Percentiles rank a stretch among this genome's conserved stretches.
Conservation (phyloP, 2,329 filamentous ascomycete genomes). For the Hysterium pulicare region DNA sequence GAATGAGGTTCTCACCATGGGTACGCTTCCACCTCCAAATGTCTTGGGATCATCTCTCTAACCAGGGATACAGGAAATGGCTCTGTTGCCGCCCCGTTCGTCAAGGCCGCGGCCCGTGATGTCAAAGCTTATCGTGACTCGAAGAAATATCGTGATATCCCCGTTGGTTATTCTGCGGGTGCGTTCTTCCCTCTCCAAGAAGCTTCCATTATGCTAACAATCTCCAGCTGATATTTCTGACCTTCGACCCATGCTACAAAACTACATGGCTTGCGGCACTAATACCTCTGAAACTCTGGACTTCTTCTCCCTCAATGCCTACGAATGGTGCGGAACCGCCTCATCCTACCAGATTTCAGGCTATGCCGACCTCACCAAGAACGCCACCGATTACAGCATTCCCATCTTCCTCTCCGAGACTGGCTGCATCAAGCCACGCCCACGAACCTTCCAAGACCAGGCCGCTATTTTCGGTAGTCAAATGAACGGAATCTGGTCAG, state of each 20-base stretch:
- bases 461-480: conserved; percentile 69
- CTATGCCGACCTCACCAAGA: conserved; percentile 65
- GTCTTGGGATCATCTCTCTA: conserved; percentile 2
- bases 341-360: conserved; percentile 59
- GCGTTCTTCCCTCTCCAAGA: neutral
- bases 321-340: conserved; percentile 56
- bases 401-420: conserved; percentile 70
- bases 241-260: conserved; percentile 61
- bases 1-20: conserved; percentile 73
- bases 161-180: conserved; percentile 75
- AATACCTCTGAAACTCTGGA: conserved; percentile 67
- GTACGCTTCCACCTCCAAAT: conserved; percentile 17
- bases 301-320: conserved; percentile 83
- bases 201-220: neutral
- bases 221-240: conserved; percentile 69
- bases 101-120: conserved; percentile 78
- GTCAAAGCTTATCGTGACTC: conserved; percentile 75
- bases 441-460: conserved; percentile 68
- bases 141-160: conserved; percentile 76
- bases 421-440: conserved; percentile 67
- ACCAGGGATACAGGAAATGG: conserved; percentile 38
- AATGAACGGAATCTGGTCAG: conserved; percentile 71
- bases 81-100: conserved; percentile 69
- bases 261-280: conserved; percentile 75
- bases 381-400: conserved; percentile 69